Percentiles rank a stretch among this genome's conserved stretches.
These are phyloP conservation scores for Schizonepeta tenuifolia DNA, from an alignment of 257 asterid genomes.

Conservation along the genomic window DNA sequence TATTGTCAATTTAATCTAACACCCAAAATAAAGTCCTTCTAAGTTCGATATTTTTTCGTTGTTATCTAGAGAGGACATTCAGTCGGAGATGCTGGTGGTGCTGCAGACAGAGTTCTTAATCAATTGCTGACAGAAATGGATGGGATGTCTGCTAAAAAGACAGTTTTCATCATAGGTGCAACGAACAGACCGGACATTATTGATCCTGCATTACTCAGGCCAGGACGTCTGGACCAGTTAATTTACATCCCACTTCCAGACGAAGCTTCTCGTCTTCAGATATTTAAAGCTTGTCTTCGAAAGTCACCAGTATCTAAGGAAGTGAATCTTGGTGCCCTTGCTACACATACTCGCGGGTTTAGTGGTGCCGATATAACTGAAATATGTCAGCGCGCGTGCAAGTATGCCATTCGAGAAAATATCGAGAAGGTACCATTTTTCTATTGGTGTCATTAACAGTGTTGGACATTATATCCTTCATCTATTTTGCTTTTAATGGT, in stretches of 20 bases:
- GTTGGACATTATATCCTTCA: too few species aligned
- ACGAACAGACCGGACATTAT: constrained; percentile 55
- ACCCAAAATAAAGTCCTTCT: too few species aligned
- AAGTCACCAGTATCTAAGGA: constrained; percentile 45
- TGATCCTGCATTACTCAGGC: constrained; percentile 57
- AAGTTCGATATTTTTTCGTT: neutral
- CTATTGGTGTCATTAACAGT: too few species aligned
- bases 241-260: constrained; percentile 51
- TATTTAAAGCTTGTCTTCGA: constrained; percentile 47
- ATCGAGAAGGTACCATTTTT: constrained; percentile 42
- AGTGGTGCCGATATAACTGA: constrained; percentile 54
- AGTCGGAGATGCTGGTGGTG: constrained; percentile 54
- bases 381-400: constrained; percentile 56
- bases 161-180: constrained; percentile 54
- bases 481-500: too few species aligned
- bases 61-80: constrained; percentile 42
- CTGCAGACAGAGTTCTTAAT: constrained; percentile 52
- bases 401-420: constrained; percentile 51
- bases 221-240: constrained; percentile 56
- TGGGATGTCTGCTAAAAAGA: constrained; percentile 45
- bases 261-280: constrained; percentile 47
- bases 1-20: too few species aligned
- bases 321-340: constrained; percentile 43
- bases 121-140: constrained; percentile 57
- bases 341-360: constrained; percentile 47